These are phyloP conservation scores for Begonia peltatifolia DNA, from an alignment of 306 rosid species.

Conservation along the genomic window DNA sequence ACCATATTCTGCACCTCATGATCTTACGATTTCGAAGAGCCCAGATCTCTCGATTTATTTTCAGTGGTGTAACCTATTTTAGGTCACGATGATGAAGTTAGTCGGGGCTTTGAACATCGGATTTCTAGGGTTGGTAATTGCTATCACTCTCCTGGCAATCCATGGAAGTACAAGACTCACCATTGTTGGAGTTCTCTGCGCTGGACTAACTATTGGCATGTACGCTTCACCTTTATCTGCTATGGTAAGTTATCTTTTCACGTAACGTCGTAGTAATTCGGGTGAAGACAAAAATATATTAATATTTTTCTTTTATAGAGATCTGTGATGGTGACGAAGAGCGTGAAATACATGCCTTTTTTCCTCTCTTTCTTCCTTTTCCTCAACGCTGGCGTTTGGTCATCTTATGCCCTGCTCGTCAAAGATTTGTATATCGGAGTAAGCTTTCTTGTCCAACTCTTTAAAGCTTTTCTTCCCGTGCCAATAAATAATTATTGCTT, in stretches of 20 bases:
- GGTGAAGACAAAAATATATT: not conserved
- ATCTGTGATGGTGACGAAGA: conserved; percentile 22
- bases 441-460: conserved; percentile 4
- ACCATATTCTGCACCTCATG: too few relatives aligned
- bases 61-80: not conserved
- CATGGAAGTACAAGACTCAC: conserved; percentile 19
- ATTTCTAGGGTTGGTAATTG: conserved; percentile 30
- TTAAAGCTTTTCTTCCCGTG: not conserved
- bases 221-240: conserved; percentile 32
- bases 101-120: conserved; percentile 21
- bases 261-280: not conserved
- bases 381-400: conserved; percentile 33
- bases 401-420: conserved; percentile 21
- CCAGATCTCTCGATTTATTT: not conserved
- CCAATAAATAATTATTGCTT: not conserved
- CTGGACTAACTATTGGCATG: conserved; percentile 28
- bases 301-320: conserved; percentile 10
- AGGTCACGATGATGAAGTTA: conserved; percentile 20
- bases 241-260: conserved; percentile 18
- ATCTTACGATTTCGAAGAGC: too few relatives aligned
- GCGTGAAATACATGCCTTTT: conserved; percentile 40
- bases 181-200: conserved; percentile 26
- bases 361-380: conserved; percentile 27
- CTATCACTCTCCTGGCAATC: conserved; percentile 22
- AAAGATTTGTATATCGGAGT: conserved; percentile 31